phyloP scores from a whole-genome alignment of 176 grass and related monocot species.

The Elymus sibiricus region DNA sequence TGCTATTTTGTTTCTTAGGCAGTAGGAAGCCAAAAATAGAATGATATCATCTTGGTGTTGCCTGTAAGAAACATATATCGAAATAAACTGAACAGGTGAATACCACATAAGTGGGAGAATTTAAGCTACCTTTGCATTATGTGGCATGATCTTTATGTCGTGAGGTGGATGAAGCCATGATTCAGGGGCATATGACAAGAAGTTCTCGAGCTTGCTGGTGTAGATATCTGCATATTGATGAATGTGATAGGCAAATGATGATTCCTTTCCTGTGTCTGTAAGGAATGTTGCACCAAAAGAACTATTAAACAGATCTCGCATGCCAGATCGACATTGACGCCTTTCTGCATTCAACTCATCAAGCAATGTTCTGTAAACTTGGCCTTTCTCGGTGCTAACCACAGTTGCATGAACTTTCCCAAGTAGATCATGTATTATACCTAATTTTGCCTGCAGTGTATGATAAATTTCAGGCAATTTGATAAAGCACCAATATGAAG shows the following conservation, averaged over 20 bases:
- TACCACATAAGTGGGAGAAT: background rate
- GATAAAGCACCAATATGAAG: background rate
- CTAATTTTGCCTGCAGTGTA: slow-evolving; percentile 74
- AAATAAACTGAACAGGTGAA: slow-evolving; percentile 10
- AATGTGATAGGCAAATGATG: slow-evolving; percentile 91
- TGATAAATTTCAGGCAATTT: background rate
- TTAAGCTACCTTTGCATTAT: slow-evolving; percentile 80
- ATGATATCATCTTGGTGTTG: background rate
- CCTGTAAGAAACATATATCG: background rate
- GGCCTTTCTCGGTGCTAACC: slow-evolving; percentile 80
- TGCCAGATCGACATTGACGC: slow-evolving; percentile 59
- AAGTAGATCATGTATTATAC: slow-evolving; percentile 95
- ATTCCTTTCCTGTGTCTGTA: slow-evolving; percentile 94
- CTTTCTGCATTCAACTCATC: slow-evolving; percentile 86
- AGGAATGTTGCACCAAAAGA: slow-evolving; percentile 92
- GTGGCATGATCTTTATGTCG: slow-evolving; percentile 99
- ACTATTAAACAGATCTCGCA: slow-evolving; percentile 75
- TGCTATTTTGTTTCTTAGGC: background rate
- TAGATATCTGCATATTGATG: slow-evolving; percentile 99
- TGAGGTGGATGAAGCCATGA: slow-evolving; percentile 93
- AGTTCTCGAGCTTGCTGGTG: slow-evolving; percentile 89
- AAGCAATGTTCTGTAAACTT: slow-evolving; percentile 68
- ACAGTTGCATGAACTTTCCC: slow-evolving; percentile 84
- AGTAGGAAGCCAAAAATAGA: background rate
- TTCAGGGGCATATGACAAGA: slow-evolving; percentile 62